phyloP scores from a whole-genome alignment of 2,329 filamentous ascomycete genomes.

The Fusarium newnesense region DNA sequence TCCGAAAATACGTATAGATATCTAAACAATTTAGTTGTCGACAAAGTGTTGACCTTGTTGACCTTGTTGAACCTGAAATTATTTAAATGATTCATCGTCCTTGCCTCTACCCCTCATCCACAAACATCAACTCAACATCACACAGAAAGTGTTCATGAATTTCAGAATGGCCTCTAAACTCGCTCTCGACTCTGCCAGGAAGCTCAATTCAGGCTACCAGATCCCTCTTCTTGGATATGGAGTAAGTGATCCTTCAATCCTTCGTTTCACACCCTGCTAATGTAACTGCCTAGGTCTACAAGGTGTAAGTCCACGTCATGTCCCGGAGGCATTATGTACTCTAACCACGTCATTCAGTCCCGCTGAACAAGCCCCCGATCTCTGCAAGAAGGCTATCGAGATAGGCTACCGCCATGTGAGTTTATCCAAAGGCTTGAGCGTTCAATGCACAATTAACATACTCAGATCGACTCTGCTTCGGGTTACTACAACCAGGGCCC shows the following conservation, averaged over 20 bases:
- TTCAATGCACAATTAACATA: background rate
- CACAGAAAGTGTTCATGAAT: conserved; percentile 15
- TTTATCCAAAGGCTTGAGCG: background rate
- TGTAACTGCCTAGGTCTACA: conserved; percentile 56
- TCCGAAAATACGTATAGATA: background rate
- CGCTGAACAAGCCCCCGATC: conserved; percentile 46
- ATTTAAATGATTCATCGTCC: conserved; percentile 11
- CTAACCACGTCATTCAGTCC: conserved; percentile 41
- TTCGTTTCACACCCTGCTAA: conserved; percentile 7
- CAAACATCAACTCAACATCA: background rate
- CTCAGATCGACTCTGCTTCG: conserved; percentile 64
- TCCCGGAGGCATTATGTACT: background rate
- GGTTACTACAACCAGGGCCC: conserved; percentile 62
- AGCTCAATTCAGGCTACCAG: conserved; percentile 65
- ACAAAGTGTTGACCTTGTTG: background rate
- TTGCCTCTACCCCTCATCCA: conserved; percentile 15
- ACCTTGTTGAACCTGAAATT: background rate
- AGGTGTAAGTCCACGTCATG: conserved; percentile 55
- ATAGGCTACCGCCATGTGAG: conserved; percentile 65
- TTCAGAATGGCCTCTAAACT: conserved; percentile 59
- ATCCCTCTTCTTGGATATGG: conserved; percentile 65
- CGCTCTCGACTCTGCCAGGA: conserved; percentile 58
- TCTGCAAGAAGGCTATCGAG: conserved; percentile 58
- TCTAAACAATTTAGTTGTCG: background rate
- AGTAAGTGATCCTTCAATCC: conserved; percentile 50